Evolutionary conservation across 352 stramenopile genomes (phyloP).

Genomic region (Blastocystis sp.): DNA sequence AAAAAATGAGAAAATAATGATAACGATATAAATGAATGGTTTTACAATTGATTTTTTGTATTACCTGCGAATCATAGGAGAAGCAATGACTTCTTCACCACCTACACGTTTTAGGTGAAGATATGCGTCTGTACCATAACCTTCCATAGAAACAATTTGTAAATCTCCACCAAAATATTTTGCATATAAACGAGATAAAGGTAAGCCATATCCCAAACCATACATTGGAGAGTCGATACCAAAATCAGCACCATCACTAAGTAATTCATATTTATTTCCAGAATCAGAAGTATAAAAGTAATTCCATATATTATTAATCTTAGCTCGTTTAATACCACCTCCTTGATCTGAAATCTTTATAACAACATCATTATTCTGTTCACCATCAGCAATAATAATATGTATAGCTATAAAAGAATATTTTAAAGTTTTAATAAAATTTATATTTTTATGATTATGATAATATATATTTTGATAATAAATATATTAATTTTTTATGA

Average conservation of each 20-base stretch:
- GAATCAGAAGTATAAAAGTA: slow-evolving; percentile 81
- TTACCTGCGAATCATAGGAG: too few species aligned
- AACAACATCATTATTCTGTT: slow-evolving; percentile 93
- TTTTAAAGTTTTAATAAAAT: too few species aligned
- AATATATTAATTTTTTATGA: too few species aligned
- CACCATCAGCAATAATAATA: slow-evolving; percentile 93
- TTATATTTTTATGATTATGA: too few species aligned
- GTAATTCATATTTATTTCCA: slow-evolving; percentile 54
- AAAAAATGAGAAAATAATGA: too few species aligned
- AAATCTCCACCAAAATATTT: slow-evolving; percentile 97
- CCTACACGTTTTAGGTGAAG: slow-evolving; percentile 71
- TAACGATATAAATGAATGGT: too few species aligned
- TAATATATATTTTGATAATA: too few species aligned
- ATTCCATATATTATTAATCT: slow-evolving; percentile 92
- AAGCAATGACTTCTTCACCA: slow-evolving; percentile 60
- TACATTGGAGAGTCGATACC: slow-evolving; percentile 54
- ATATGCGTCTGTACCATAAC: slow-evolving; percentile 92
- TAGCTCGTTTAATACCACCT: slow-evolving; percentile 86
- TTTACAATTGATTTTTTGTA: too few species aligned
- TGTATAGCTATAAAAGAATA: slow-evolving; percentile 68
- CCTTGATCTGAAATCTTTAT: slow-evolving; percentile 99
- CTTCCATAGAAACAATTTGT: slow-evolving; percentile 97
- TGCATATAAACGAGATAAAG: slow-evolving; percentile 73
- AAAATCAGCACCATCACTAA: slow-evolving; percentile 56
- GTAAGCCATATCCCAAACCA: slow-evolving; percentile 82